Evolutionary conservation across 345 rosid species (phyloP), one percentile per base, ranked within the genome.

Genomic region (Combretum micranthum): DNA sequence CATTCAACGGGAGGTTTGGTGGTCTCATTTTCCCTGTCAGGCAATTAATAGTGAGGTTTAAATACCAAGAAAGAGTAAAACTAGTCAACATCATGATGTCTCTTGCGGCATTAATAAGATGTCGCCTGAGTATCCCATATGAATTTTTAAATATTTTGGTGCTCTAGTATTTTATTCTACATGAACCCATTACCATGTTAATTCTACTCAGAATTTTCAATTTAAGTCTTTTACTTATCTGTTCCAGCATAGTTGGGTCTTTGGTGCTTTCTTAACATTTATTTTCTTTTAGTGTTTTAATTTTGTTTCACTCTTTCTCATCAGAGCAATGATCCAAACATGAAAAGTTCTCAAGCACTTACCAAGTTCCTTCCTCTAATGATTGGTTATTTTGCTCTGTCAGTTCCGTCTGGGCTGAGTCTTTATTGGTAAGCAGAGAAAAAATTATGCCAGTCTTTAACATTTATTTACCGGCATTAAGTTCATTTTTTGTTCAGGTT

Each of bases 321-420:
- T 62, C 81, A 92, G 95, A 84, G 70, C 62, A 60, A 88, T 72
- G 95, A 92, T 74, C 94, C 98, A 47, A 86, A 75, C 69, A 60
- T 80, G 94, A 84, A 92, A 87, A 86, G 57, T 73, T 84, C 98
- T 62, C 98, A 88, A 78, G 87, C 77, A 1, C 61, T 92, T 66
- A 83, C 91, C 0, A 81, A 88, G 74, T 67, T 92, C 62, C 94
- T 88, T 13, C 98, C 97, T 5, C 65, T 92, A 53, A 71, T 92
- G 89, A 86, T 92, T 44, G 98, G 97, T 64, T 92, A 92, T 66
- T 92, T 88, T 81, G 62, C 98, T 58, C 83, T 92, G 45, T 92
- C 95, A n/a, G 98, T 88, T 76, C 98, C 98, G 64, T 92, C 98
- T 45, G 98, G 98, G 75, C 77, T 92, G 72, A 88, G 97, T 72